Percentiles rank a stretch among this genome's conserved stretches.
Conservation (phyloP, 2,329 filamentous ascomycete species). For the Aspergillus niger region DNA sequence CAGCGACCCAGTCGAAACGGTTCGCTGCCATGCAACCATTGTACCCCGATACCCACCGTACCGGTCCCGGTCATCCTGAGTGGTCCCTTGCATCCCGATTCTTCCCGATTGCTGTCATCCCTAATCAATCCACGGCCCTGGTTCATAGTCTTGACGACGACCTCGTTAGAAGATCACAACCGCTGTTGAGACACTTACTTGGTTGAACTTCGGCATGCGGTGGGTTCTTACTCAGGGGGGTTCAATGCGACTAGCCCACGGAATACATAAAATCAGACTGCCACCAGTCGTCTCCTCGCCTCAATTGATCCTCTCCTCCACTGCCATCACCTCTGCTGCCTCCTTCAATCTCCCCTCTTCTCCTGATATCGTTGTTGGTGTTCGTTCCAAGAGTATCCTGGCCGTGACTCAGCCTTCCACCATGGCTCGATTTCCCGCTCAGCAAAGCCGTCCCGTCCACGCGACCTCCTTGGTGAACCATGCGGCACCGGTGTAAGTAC, state of each 20-base stretch:
- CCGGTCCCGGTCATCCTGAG: slow-evolving; percentile 23
- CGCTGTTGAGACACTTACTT: slow-evolving; percentile 26
- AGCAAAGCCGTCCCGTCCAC: slow-evolving; percentile 40
- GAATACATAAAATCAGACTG: slow-evolving; percentile 36
- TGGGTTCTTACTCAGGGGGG: slow-evolving; percentile 36
- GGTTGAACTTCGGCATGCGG: slow-evolving; percentile 58
- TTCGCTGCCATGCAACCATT: slow-evolving; percentile 26
- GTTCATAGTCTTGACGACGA: slow-evolving; percentile 24
- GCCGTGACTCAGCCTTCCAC: slow-evolving; percentile 30
- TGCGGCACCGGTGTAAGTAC: slow-evolving; percentile 35
- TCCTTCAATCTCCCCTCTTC: slow-evolving; percentile 18
- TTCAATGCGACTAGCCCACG: slow-evolving; percentile 31
- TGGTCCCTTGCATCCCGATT: slow-evolving; percentile 26
- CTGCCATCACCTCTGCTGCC: slow-evolving; percentile 2
- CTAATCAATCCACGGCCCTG: slow-evolving; percentile 18
- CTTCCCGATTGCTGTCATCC: slow-evolving; percentile 27
- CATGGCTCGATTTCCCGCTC: slow-evolving; percentile 41
- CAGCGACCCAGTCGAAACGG: slow-evolving; percentile 20
- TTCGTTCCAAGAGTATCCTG: slow-evolving; percentile 22
- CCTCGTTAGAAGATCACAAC: slow-evolving; percentile 25
- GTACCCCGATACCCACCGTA: slow-evolving; percentile 25
- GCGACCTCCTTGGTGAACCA: slow-evolving; percentile 38
- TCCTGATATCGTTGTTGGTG: slow-evolving; percentile 23
- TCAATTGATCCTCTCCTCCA: slow-evolving; percentile 12
- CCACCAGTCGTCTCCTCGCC: slow-evolving; percentile 20